Percentiles rank a stretch among this genome's conserved stretches.
These are phyloP conservation scores for Wallemia mellicola DNA, from an alignment of 1,284 basidiomycete species.

Conservation along the genomic window DNA sequence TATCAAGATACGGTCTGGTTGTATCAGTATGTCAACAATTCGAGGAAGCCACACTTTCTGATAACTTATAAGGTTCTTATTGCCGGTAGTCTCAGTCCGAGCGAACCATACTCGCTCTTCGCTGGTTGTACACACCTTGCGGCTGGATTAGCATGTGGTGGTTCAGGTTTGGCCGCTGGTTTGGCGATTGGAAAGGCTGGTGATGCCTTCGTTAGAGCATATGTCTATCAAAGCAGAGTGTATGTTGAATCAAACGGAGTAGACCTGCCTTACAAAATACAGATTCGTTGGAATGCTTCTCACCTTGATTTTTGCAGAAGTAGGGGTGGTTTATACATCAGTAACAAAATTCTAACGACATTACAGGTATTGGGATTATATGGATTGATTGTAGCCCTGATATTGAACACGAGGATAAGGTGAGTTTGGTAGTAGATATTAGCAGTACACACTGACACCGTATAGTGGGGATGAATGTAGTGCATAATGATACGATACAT, in stretches of 20 bases:
- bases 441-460: not conserved
- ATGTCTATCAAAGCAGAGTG: not conserved
- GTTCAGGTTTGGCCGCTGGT: conserved; percentile 15
- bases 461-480: not conserved
- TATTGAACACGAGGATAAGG: conserved; percentile 12
- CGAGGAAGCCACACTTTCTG: conserved; percentile 2
- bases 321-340: not conserved
- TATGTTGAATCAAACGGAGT: not conserved
- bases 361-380: conserved; percentile 16
- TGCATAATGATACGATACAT: too few species aligned
- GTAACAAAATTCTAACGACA: conserved; percentile 6
- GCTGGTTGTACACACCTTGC: conserved; percentile 15
- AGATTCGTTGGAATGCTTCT: conserved; percentile 6
- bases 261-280: too few species aligned
- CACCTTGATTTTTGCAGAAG: conserved; percentile 5
- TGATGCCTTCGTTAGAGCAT: conserved; percentile 3
- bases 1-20: conserved; percentile 8
- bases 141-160: conserved; percentile 15
- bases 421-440: not conserved
- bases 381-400: conserved; percentile 16
- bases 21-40: conserved; percentile 12
- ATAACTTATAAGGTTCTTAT: conserved; percentile 1
- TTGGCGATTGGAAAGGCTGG: conserved; percentile 16
- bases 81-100: conserved; percentile 4
- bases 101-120: conserved; percentile 5